Evolutionary conservation across 176 grass and related monocot genomes (phyloP), one percentile per base, ranked within the genome.

Genomic region (Puccinellia tenuiflora): DNA sequence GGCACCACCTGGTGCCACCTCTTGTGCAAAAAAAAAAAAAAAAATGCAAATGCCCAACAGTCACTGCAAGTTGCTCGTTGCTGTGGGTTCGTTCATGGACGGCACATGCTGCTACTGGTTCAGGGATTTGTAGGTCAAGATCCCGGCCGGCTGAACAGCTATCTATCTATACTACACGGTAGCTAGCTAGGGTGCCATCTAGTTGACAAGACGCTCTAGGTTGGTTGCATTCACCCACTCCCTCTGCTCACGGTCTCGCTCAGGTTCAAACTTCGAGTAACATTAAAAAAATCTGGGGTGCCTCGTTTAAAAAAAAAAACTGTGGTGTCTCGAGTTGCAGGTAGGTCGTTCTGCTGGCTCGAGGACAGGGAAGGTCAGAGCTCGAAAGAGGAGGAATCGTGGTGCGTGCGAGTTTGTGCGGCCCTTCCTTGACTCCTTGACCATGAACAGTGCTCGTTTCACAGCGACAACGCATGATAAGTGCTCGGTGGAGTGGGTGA

Each of bases 91-190:
- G 6, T 70, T 29, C 26, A 45, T 77, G 33, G 67, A 38, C 20
- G 68, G 4, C 84, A 90, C 88, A 64, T 90, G 84, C 74, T 90
- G 84, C 74, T 83, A 77, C 72, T 26, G 60, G 63, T 25, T 68
- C 47, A n/a, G 15, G 7, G 13, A 76, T 45, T 42, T 18, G 8
- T 62, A 54, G 74, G 50, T 82, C 79, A 30, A 75, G 80, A 79
- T 85, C 70, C 40, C 46, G 40, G 39, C 39, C 75, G n/a, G 55
- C 75, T 15, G 28, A 79, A 75, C 6, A 31, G 68, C 76, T 85
- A 75, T 5, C 46, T n/a, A n/a, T n/a, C n/a, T n/a, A n/a, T n/a
- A n/a, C n/a, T 16, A 16, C 45, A 5, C 12, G 26, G 11, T 0
- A 7, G 43, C 69, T 22, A 39, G 65, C 66, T 64, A 82, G 55